phyloP scores from a whole-genome alignment of 1,139 yeast species.

The Kodamaea anthophila region DNA sequence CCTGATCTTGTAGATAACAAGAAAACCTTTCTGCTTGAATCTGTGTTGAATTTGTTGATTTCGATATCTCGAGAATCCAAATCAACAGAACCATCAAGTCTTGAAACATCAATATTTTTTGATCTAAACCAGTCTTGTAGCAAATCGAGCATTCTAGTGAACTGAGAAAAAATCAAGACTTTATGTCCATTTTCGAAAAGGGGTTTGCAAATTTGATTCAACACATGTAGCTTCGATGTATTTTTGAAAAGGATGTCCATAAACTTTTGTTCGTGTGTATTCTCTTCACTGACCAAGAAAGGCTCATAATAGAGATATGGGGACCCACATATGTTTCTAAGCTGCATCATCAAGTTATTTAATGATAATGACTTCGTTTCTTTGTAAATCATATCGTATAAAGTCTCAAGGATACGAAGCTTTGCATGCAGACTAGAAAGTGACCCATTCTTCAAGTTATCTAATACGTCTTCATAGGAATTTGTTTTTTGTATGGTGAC shows the following conservation, averaged over 20 bases:
- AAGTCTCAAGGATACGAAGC: slow-evolving; percentile 12
- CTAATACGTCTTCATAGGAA: slow-evolving; percentile 10
- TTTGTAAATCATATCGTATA: slow-evolving; percentile 15
- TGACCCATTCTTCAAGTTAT: background rate
- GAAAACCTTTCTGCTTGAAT: slow-evolving; percentile 42
- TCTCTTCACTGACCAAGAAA: slow-evolving; percentile 36
- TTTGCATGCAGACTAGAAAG: slow-evolving; percentile 12
- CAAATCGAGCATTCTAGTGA: slow-evolving; percentile 71
- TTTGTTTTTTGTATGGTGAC: slow-evolving; percentile 22
- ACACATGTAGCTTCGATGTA: slow-evolving; percentile 66
- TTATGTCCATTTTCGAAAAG: slow-evolving; percentile 47
- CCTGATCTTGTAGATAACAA: slow-evolving; percentile 89
- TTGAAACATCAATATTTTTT: slow-evolving; percentile 37
- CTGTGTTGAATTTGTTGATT: slow-evolving; percentile 47
- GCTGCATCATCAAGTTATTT: slow-evolving; percentile 72
- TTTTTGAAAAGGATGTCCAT: slow-evolving; percentile 32
- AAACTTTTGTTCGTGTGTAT: slow-evolving; percentile 17
- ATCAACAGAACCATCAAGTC: slow-evolving; percentile 72
- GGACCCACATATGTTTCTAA: slow-evolving; percentile 77
- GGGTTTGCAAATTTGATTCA: slow-evolving; percentile 57
- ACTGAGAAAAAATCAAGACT: slow-evolving; percentile 76
- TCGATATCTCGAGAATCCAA: slow-evolving; percentile 62
- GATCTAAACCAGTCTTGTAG: slow-evolving; percentile 56
- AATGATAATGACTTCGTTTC: slow-evolving; percentile 28
- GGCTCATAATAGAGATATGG: slow-evolving; percentile 84